Percentiles rank a stretch among this genome's conserved stretches.
phyloP scores from a whole-genome alignment of 2,329 filamentous ascomycete species.

The Trichoderma breve region DNA sequence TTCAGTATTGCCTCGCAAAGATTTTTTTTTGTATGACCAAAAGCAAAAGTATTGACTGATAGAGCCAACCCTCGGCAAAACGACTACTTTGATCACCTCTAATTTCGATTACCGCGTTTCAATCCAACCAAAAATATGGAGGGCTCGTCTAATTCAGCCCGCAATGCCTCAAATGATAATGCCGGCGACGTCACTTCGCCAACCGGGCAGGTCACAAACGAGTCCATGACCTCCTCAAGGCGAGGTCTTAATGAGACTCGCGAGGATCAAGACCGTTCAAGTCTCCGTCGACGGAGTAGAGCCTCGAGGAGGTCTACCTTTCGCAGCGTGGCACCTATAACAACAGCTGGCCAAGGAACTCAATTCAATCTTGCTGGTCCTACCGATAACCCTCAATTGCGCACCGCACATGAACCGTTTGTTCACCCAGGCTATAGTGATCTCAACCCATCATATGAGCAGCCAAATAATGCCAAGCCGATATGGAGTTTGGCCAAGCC shows the following conservation, averaged over 20 bases:
- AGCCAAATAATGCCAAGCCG: neutral
- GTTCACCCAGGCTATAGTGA: neutral
- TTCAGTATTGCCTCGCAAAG: neutral
- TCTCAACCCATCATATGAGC: neutral
- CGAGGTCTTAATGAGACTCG: neutral
- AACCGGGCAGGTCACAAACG: neutral
- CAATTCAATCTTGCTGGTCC: slow-evolving; percentile 9
- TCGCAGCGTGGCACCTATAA: slow-evolving; percentile 1
- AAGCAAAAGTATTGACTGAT: neutral
- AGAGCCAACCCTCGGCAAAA: neutral
- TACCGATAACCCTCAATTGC: neutral
- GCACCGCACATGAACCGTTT: neutral
- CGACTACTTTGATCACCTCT: neutral
- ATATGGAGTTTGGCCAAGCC: slow-evolving; percentile 11
- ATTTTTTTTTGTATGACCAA: neutral
- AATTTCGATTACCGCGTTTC: neutral
- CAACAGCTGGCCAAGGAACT: neutral
- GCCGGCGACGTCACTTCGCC: neutral
- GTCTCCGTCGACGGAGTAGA: slow-evolving; percentile 1
- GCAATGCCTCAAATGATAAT: neutral
- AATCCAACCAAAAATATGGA: neutral
- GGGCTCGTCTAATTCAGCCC: neutral
- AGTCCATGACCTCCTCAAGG: neutral
- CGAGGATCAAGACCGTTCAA: neutral
- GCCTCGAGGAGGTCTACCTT: neutral